Conservation (phyloP, 208 protist genomes). For the Jaenimonas drosophilae region DNA sequence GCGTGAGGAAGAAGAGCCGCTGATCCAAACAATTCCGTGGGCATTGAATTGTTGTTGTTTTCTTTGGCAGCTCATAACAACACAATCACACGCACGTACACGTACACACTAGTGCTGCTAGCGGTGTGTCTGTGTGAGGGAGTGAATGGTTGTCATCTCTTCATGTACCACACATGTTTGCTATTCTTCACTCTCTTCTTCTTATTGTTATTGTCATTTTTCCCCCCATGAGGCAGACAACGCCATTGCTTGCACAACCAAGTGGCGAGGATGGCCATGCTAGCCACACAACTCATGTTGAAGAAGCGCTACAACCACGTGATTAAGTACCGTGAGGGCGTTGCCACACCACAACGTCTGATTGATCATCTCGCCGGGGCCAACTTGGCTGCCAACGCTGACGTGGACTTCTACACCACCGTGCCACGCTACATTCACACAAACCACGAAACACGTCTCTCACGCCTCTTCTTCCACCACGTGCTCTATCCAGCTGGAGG, state of each 20-base stretch:
- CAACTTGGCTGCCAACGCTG: constrained; percentile 30
- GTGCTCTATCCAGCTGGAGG: constrained; percentile 62
- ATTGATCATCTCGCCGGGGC: constrained; percentile 74
- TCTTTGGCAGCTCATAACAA: constrained; percentile 5
- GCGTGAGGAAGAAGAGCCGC: too few species aligned
- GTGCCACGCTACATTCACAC: constrained; percentile 53
- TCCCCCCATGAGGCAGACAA: not conserved
- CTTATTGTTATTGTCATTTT: constrained; percentile 5
- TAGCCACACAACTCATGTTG: constrained; percentile 8
- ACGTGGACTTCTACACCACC: constrained; percentile 40
- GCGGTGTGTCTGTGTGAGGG: not conserved
- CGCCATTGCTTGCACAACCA: not conserved
- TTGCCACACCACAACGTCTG: constrained; percentile 36
- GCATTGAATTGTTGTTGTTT: not conserved
- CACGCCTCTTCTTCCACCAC: constrained; percentile 73
- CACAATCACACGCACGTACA: constrained; percentile 3
- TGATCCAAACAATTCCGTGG: too few species aligned
- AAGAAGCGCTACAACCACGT: constrained; percentile 32
- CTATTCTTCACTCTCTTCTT: not conserved
- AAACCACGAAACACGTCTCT: constrained; percentile 46
- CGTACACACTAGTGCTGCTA: not conserved
- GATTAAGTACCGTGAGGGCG: constrained; percentile 67
- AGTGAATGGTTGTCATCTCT: not conserved
- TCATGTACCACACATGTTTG: too few species aligned
- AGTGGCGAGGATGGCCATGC: too few species aligned